Evolutionary conservation across 23 red algal species (phyloP), one percentile per base, ranked within the genome.

Genomic region (Gracilaria domingensis): DNA sequence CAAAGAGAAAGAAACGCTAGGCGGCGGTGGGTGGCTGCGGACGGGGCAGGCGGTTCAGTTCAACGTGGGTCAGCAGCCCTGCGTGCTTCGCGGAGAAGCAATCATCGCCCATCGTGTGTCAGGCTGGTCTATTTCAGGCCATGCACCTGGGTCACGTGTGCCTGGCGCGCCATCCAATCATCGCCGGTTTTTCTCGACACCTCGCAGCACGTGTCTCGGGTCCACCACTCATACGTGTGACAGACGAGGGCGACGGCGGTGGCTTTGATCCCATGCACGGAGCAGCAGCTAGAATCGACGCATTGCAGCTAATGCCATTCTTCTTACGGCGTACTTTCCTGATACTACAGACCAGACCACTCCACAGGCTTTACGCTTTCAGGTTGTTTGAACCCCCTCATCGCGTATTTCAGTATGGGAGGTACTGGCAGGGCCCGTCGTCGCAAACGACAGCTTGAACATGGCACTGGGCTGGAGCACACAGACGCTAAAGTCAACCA

Each of bases 401-500:
- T 37, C 16, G 7, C 20, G 9, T 16, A 20, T 56, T 20, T 25
- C 18, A 32, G 9, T 55, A 98, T 98, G 96, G 96, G 96, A 35
- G 96, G 96, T 37, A 98, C 96, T 0, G 91, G 91, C 18, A 59
- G 93, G 49, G 61, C 88, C 23, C 75, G 79, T 44, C 73, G 96
- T 34, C 75, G 61, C 28, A 94, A 95, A 73, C 85, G 91, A 14
- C 56, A 66, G 14, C 38, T 44, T 11, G 88, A 88, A 32, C 86
- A 88, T 24, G 96, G 96, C 21, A 98, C 91, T 4, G 96, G 96
- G 38, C 47, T 98, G 50, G 92, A 91, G 29, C 79, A 90, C 32
- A 59, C 84, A 12, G 84, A 35, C 40, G 53, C 69, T 36, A 69
- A 81, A 17, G 40, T 50, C 24, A 81, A 49, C 59, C 69, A 70